These are phyloP conservation scores for Otatea glauca DNA, from an alignment of 176 grass and related monocot genomes.

Conservation along the genomic window DNA sequence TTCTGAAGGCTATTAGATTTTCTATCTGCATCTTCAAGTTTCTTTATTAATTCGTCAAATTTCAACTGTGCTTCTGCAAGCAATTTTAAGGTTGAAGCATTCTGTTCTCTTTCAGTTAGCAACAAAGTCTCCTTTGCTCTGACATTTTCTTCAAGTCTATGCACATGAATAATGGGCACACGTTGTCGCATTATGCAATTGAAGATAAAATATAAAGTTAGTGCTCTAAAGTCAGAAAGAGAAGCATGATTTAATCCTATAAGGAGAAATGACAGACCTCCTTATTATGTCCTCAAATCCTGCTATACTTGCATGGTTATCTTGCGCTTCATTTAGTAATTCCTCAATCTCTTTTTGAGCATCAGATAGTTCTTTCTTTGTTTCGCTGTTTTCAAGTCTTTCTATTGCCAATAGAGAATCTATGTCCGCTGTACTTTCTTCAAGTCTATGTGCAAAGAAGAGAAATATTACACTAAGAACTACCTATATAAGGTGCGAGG, in stretches of 20 bases:
- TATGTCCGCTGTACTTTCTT: constrained; percentile 55
- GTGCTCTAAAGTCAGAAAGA: constrained; percentile 40
- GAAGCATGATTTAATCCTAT: constrained; percentile 34
- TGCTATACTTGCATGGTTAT: constrained; percentile 48
- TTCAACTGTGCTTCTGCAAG: constrained; percentile 55
- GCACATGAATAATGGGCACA: constrained; percentile 13
- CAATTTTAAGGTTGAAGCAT: constrained; percentile 55
- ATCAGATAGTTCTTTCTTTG: constrained; percentile 57
- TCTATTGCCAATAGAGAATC: constrained; percentile 63
- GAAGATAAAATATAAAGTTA: constrained; percentile 52
- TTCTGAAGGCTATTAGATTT: constrained; percentile 58
- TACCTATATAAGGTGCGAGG: background rate
- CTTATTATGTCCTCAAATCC: constrained; percentile 52
- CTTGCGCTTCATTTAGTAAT: constrained; percentile 57
- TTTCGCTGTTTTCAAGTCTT: constrained; percentile 60
- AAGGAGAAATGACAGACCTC: constrained; percentile 61
- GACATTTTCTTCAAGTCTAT: constrained; percentile 59
- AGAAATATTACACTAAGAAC: constrained; percentile 43
- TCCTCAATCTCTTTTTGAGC: constrained; percentile 54
- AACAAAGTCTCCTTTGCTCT: constrained; percentile 57
- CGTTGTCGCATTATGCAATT: constrained; percentile 28
- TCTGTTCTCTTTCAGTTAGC: constrained; percentile 63
- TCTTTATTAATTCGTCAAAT: constrained; percentile 59
- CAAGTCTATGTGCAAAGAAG: constrained; percentile 57
- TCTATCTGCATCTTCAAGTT: constrained; percentile 52